Evolutionary conservation across 140 eudicot genomes (phyloP), one percentile per base, ranked within the genome.

Genomic region (Senecio squalidus): DNA sequence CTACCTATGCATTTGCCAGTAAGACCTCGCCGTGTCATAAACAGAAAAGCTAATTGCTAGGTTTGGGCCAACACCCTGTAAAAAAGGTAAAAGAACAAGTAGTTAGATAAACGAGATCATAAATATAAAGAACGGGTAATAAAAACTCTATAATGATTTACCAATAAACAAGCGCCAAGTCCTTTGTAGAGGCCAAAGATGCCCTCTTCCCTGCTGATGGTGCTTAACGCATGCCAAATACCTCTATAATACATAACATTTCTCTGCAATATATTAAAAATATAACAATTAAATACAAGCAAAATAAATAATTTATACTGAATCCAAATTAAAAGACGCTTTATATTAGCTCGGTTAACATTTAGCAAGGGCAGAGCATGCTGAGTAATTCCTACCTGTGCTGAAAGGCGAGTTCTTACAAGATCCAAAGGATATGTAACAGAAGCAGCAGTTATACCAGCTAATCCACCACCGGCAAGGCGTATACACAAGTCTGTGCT

Each of bases 51-150:
- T 91, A 64, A 91, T 86, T 15, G 98, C 98, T 59, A 91, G 62
- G 29, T 84, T 91, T 6, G 98, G 98, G 30, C 94, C 98, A 70
- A 92, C 98, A 70, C 98, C 94, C 98, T 92, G 80, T 56, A 71
- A 27, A 30, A 11, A 34, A n/a, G n/a, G n/a, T n/a, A n/a, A n/a
- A n/a, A n/a, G n/a, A n/a, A 30, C 38, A 21, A 31, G 46, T 45
- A 3, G 30, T 26, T 41, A 50, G 36, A 59, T 47, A 10, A 44
- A 2, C 50, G 31, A 4, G 11, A 39, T 16, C 23, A 21, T 13
- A 10, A 36, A 17, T 15, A 63, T 34, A 9, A 21, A 67, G 60
- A 8, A 21, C n/a, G 3, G 49, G 4, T 13, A 18, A 22, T 13
- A 38, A 54, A 33, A 4, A 46, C 14, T 24, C 58, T 15, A 9